phyloP scores from a whole-genome alignment of 2,329 filamentous ascomycete species.

The Samsoniella hepiali region DNA sequence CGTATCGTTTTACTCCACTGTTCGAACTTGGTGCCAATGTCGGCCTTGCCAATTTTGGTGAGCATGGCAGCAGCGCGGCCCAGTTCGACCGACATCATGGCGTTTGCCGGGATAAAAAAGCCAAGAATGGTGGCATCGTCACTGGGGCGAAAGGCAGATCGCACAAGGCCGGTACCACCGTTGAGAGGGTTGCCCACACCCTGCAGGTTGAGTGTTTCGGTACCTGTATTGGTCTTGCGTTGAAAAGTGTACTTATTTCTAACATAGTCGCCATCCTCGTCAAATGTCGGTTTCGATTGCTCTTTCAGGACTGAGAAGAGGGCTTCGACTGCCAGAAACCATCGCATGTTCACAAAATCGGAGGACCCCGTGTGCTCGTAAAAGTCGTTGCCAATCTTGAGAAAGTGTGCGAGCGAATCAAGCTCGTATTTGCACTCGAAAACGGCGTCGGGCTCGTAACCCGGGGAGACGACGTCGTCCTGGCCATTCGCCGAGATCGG shows the following conservation, averaged over 20 bases:
- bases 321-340: constrained; percentile 73
- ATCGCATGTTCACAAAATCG: constrained; percentile 74
- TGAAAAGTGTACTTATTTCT: constrained; percentile 86
- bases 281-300: constrained; percentile 79
- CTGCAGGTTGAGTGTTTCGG: constrained; percentile 79
- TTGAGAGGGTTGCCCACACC: constrained; percentile 92
- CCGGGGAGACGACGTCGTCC: constrained; percentile 78
- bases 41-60: constrained; percentile 53
- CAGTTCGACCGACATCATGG: constrained; percentile 91
- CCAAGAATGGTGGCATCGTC: constrained; percentile 94
- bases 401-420: constrained; percentile 89
- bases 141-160: constrained; percentile 89
- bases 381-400: constrained; percentile 83
- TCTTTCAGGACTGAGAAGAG: constrained; percentile 71
- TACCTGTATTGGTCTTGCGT: constrained; percentile 74
- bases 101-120: constrained; percentile 93
- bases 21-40: constrained; percentile 54
- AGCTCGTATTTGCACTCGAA: constrained; percentile 99
- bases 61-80: constrained; percentile 70
- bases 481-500: constrained; percentile 72
- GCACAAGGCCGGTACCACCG: constrained; percentile 75
- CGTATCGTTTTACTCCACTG: constrained; percentile 61
- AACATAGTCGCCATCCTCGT: constrained; percentile 61
- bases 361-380: constrained; percentile 73
- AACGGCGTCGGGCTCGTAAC: constrained; percentile 78